A percentile compares a stretch with the other conserved stretches of the same genome.
Conservation (phyloP, 1,284 basidiomycete genomes). For the Cryptococcus sp. region DNA sequence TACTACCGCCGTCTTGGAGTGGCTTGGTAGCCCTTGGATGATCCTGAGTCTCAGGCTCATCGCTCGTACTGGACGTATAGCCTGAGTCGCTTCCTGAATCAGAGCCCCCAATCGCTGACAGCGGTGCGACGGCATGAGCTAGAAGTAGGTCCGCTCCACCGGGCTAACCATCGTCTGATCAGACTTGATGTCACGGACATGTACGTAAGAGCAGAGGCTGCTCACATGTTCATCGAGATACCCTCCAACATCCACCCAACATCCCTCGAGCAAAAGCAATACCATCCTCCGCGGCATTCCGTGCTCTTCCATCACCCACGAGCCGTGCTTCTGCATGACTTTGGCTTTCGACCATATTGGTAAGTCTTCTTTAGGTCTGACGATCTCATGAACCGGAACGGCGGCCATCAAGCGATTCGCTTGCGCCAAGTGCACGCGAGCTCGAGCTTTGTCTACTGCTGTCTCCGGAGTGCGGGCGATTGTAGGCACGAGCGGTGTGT, state of each 20-base stretch:
- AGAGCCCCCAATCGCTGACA: slow-evolving; percentile 8
- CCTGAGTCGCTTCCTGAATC: slow-evolving; percentile 25
- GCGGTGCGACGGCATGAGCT: slow-evolving; percentile 19
- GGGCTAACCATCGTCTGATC: slow-evolving; percentile 14
- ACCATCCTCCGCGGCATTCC: slow-evolving; percentile 48
- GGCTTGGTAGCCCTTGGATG: too few relatives aligned
- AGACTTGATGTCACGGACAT: too few relatives aligned
- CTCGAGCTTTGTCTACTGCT: slow-evolving; percentile 63
- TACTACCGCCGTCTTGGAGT: not conserved
- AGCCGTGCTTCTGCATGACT: slow-evolving; percentile 51
- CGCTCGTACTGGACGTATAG: slow-evolving; percentile 17
- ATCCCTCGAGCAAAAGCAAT: slow-evolving; percentile 63
- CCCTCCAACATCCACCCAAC: slow-evolving; percentile 63
- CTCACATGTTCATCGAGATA: slow-evolving; percentile 70
- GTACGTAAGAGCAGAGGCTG: slow-evolving; percentile 6
- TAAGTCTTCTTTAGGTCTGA: slow-evolving; percentile 27
- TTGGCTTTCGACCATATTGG: slow-evolving; percentile 37
- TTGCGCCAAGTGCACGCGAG: slow-evolving; percentile 60
- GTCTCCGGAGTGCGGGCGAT: slow-evolving; percentile 59
- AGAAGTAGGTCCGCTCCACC: slow-evolving; percentile 30
- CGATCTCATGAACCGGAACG: slow-evolving; percentile 22
- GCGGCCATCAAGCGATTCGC: slow-evolving; percentile 37
- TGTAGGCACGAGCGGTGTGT: slow-evolving; percentile 60
- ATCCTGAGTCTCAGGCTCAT: too few relatives aligned
- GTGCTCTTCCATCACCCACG: slow-evolving; percentile 53